Conservation (phyloP, 805 yeast species). For the Jamesozyma piceae region DNA sequence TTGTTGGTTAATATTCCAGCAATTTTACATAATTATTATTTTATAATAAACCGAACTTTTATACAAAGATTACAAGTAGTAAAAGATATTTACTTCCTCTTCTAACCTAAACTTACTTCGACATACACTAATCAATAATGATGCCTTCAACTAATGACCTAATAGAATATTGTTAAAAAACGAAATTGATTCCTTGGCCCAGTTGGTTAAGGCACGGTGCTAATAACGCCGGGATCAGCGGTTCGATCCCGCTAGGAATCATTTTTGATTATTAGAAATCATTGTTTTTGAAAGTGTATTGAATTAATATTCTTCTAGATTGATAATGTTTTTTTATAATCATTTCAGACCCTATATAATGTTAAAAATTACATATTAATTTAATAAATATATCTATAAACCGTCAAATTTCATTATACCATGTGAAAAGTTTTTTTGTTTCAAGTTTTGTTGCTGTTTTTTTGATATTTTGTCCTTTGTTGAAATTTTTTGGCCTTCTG, state of each 20-base stretch:
- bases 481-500: constrained; percentile 5
- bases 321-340: no score
- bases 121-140: no score
- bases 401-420: constrained; percentile 61
- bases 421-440: constrained; percentile 48
- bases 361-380: constrained; percentile 24
- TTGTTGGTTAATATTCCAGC: no score
- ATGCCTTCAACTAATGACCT: no score
- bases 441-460: constrained; percentile 29
- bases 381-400: constrained; percentile 26
- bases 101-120: no score
- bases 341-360: constrained; percentile 11
- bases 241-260: constrained; percentile 32
- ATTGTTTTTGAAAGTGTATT: no score
- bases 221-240: constrained; percentile 32
- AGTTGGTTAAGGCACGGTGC: constrained; percentile 32
- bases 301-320: no score
- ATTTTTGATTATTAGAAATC: constrained; percentile 7
- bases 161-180: no score
- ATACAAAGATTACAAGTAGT: no score
- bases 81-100: no score
- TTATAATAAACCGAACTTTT: no score
- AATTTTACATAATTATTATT: no score
- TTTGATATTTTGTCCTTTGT: constrained; percentile 20
- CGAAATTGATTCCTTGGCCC: constrained; percentile 32